A percentile compares a stretch with the other conserved stretches of the same genome.
Conservation (phyloP, 1,284 basidiomycete genomes). For the Ustilago loliicola region DNA sequence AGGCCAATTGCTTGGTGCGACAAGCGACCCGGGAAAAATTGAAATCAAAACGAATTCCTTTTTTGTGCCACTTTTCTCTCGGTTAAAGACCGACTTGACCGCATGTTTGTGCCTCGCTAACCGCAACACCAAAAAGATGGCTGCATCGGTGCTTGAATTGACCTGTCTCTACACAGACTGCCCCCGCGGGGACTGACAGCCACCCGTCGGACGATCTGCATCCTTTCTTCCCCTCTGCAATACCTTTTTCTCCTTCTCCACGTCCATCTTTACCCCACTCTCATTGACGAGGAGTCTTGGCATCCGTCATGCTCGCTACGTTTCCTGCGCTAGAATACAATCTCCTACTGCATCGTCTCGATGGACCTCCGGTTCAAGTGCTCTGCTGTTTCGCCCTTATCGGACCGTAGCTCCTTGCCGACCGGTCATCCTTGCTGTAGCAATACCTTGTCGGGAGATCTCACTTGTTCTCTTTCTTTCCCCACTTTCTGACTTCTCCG, state of each 20-base stretch:
- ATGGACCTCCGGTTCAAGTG: neutral
- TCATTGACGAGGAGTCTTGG: slow-evolving; percentile 3
- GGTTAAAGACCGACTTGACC: neutral
- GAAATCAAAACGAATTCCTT: neutral
- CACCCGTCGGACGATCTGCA: neutral
- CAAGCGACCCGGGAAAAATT: neutral
- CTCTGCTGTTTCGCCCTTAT: too few relatives aligned
- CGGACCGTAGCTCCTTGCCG: too few relatives aligned
- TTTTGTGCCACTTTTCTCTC: neutral
- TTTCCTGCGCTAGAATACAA: too few relatives aligned
- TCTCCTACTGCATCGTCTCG: too few relatives aligned
- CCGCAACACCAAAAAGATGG: neutral
- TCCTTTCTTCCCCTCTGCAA: neutral
- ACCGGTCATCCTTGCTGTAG: neutral
- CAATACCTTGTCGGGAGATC: neutral
- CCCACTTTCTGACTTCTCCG: too few relatives aligned
- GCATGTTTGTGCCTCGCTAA: neutral
- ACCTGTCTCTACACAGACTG: neutral
- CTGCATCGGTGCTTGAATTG: slow-evolving; percentile 13
- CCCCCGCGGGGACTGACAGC: slow-evolving; percentile 11
- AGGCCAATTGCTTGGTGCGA: neutral
- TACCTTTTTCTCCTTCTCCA: neutral
- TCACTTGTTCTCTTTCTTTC: neutral
- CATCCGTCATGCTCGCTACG: slow-evolving; percentile 8
- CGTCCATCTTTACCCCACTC: neutral